Evolutionary conservation across 2,329 filamentous ascomycete species (phyloP).

Genomic region (Polytolypa hystricis): DNA sequence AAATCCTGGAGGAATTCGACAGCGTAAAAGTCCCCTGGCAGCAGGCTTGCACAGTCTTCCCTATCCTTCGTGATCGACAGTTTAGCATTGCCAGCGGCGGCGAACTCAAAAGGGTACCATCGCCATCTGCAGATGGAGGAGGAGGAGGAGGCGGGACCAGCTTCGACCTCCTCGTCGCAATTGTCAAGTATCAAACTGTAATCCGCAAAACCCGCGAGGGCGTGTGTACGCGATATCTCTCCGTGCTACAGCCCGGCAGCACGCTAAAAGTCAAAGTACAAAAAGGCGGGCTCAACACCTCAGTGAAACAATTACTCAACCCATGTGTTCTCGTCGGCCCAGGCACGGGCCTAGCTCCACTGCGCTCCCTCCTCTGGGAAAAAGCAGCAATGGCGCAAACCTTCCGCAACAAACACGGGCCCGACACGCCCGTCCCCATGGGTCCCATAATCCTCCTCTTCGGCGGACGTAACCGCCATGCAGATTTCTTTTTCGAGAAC

Average conservation of each 20-base stretch:
- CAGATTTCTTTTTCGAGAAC: conserved; percentile 70
- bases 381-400: conserved; percentile 38
- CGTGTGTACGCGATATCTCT: conserved; percentile 80
- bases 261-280: conserved; percentile 48
- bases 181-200: conserved; percentile 85
- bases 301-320: conserved; percentile 33
- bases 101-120: conserved; percentile 25
- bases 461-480: conserved; percentile 61
- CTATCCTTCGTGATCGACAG: conserved; percentile 72
- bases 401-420: conserved; percentile 19
- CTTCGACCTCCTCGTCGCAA: conserved; percentile 67
- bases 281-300: conserved; percentile 42
- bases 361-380: conserved; percentile 70
- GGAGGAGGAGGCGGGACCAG: conserved; percentile 29
- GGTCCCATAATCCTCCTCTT: conserved; percentile 60
- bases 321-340: conserved; percentile 72
- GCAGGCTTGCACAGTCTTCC: conserved; percentile 61
- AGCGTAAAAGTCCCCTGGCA: conserved; percentile 70
- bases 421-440: conserved; percentile 16
- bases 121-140: too few species aligned
- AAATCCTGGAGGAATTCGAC: conserved; percentile 83
- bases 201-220: conserved; percentile 75
- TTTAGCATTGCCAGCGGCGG: conserved; percentile 85
- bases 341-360: conserved; percentile 77
- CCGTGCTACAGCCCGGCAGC: conserved; percentile 49